These are phyloP conservation scores for Cystofilobasidium capitatum DNA, from an alignment of 768 basidiomycete species.

Conservation along the genomic window DNA sequence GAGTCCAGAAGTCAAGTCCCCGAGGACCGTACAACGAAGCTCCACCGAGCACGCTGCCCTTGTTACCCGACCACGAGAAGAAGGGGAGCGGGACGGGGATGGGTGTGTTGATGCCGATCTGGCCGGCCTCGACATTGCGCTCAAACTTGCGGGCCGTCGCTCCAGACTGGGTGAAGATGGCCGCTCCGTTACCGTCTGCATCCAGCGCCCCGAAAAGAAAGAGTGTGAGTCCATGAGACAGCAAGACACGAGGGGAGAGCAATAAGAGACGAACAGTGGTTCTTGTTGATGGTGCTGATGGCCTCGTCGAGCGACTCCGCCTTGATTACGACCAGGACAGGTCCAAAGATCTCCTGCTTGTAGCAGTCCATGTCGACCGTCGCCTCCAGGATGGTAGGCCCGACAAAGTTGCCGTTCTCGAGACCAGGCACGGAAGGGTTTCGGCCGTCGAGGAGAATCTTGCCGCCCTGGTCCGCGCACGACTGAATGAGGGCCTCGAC, in stretches of 20 bases:
- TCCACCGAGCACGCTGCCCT: constrained; percentile 43
- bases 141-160: constrained; percentile 93
- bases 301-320: constrained; percentile 84
- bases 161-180: constrained; percentile 92
- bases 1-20: constrained; percentile 91
- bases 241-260: background rate
- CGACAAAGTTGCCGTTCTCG: constrained; percentile 84
- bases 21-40: constrained; percentile 33
- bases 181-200: constrained; percentile 66
- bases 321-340: constrained; percentile 66
- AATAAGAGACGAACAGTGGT: constrained; percentile 45
- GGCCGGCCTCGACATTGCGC: constrained; percentile 60
- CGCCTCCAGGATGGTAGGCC: constrained; percentile 80
- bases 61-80: constrained; percentile 96
- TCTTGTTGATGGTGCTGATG: constrained; percentile 76
- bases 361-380: constrained; percentile 78
- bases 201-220: background rate
- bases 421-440: constrained; percentile 58
- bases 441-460: constrained; percentile 78
- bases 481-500: constrained; percentile 61
- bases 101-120: constrained; percentile 65
- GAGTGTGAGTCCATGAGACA: constrained; percentile 4
- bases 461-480: constrained; percentile 60
- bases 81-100: constrained; percentile 64
- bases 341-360: constrained; percentile 89